Conservation (phyloP, 176 grass and related monocot genomes). For the Triticum turgidum region DNA sequence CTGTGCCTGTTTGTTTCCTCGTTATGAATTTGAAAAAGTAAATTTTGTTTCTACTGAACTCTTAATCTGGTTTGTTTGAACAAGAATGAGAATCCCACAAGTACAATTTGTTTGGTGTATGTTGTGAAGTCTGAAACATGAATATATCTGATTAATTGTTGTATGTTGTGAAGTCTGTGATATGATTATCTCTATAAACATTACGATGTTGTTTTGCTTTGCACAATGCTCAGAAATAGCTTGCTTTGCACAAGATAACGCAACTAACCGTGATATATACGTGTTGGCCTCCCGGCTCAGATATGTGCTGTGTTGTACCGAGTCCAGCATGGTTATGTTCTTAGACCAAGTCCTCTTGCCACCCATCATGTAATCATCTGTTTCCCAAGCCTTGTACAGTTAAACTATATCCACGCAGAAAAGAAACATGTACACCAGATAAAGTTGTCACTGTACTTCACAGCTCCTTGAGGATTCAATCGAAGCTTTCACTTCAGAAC, state of each 20-base stretch:
- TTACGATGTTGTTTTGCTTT: background rate
- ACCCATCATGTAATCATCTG: background rate
- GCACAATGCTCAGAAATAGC: background rate
- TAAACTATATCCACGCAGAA: background rate
- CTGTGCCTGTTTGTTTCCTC: background rate
- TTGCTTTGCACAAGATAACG: background rate
- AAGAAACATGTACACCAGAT: background rate
- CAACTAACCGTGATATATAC: background rate
- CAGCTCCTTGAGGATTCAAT: background rate
- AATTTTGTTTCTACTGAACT: background rate
- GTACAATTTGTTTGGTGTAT: background rate
- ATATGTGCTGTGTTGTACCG: background rate
- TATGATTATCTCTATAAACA: conserved; percentile 4
- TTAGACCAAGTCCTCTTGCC: background rate
- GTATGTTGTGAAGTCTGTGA: background rate
- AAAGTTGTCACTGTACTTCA: background rate
- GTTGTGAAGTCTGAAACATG: background rate
- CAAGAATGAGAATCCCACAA: background rate
- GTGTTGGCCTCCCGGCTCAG: background rate
- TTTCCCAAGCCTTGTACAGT: background rate
- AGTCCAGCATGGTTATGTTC: background rate
- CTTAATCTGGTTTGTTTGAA: background rate
- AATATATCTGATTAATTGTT: background rate
- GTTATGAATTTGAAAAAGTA: background rate
- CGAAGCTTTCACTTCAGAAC: background rate